A percentile compares a stretch with the other conserved stretches of the same genome.
phyloP scores from a whole-genome alignment of 2,329 filamentous ascomycete species.

The Epichloe uncinata region DNA sequence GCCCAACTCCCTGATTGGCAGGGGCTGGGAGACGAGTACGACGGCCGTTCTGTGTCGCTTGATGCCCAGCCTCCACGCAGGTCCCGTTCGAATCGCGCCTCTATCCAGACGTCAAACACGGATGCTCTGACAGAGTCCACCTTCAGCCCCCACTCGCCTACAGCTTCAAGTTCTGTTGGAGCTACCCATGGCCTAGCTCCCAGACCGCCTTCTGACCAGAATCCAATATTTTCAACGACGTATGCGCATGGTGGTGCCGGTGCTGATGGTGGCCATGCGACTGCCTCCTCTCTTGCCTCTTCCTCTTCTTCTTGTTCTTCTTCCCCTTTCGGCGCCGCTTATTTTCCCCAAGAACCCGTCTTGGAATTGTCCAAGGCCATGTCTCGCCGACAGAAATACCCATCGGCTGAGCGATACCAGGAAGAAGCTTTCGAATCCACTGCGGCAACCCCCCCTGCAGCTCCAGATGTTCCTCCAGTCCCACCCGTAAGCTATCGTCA shows the following conservation, averaged over 20 bases:
- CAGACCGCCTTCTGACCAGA: slow-evolving; percentile 43
- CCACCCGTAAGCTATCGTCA: slow-evolving; percentile 45
- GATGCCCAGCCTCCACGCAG: slow-evolving; percentile 28
- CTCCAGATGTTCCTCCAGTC: slow-evolving; percentile 47
- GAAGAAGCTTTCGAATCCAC: slow-evolving; percentile 15
- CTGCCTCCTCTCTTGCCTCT: no score
- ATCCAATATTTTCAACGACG: slow-evolving; percentile 19
- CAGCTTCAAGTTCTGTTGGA: slow-evolving; percentile 34
- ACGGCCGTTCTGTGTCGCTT: slow-evolving; percentile 10
- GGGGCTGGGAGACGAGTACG: slow-evolving; percentile 4
- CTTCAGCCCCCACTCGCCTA: slow-evolving; percentile 43
- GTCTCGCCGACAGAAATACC: slow-evolving; percentile 5
- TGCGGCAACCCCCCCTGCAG: slow-evolving; percentile 30
- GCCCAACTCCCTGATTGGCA: slow-evolving; percentile 38
- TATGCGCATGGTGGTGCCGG: slow-evolving; percentile 2
- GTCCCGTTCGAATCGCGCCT: slow-evolving; percentile 36
- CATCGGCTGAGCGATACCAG: slow-evolving; percentile 23
- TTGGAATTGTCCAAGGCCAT: slow-evolving; percentile 15
- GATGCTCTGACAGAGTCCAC: slow-evolving; percentile 45
- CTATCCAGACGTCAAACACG: slow-evolving; percentile 41
- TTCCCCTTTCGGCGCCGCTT: not conserved
- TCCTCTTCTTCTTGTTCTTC: not conserved
- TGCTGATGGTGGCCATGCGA: not conserved
- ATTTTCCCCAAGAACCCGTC: slow-evolving; percentile 20
- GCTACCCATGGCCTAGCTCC: slow-evolving; percentile 40